phyloP scores from a whole-genome alignment of 2,329 filamentous ascomycete genomes.

The Botrytis cinerea region DNA sequence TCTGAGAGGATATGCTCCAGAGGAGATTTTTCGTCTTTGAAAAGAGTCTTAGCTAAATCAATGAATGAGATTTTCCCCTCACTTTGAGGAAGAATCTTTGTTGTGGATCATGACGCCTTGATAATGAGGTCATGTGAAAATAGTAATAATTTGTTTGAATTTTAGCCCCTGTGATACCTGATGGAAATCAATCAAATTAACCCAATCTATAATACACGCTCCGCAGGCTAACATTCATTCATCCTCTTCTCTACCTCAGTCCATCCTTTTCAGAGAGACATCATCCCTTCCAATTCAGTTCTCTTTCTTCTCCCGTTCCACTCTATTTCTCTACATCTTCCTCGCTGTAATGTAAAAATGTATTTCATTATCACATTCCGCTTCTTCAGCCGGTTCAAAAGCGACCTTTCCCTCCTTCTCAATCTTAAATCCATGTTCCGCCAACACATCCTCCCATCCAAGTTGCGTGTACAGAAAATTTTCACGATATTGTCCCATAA shows the following conservation, averaged over 20 bases:
- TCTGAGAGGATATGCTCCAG: too few species aligned
- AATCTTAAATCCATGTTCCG: conserved; percentile 5
- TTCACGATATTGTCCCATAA: not conserved
- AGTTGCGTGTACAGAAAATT: not conserved
- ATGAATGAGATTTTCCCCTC: too few species aligned
- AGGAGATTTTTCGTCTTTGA: not conserved
- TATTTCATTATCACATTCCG: not conserved
- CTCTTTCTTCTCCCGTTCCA: too few species aligned
- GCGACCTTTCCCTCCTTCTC: not conserved
- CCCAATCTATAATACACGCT: too few species aligned
- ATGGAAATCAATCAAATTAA: too few species aligned
- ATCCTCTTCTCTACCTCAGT: rapidly evolving
- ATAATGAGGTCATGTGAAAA: not conserved
- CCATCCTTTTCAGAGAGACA: not conserved
- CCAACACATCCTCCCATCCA: not conserved
- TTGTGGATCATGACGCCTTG: not conserved
- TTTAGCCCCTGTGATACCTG: too few species aligned
- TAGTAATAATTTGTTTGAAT: too few species aligned
- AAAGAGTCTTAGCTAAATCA: too few species aligned
- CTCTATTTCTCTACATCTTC: not conserved
- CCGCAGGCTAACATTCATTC: too few species aligned
- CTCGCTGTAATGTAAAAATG: conserved; percentile 8
- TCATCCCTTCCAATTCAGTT: not conserved
- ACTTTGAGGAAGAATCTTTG: not conserved
- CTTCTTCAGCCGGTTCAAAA: not conserved